These are phyloP conservation scores for Neoascochyta sp. DNA, from an alignment of 2,329 filamentous ascomycete genomes.

Conservation along the genomic window DNA sequence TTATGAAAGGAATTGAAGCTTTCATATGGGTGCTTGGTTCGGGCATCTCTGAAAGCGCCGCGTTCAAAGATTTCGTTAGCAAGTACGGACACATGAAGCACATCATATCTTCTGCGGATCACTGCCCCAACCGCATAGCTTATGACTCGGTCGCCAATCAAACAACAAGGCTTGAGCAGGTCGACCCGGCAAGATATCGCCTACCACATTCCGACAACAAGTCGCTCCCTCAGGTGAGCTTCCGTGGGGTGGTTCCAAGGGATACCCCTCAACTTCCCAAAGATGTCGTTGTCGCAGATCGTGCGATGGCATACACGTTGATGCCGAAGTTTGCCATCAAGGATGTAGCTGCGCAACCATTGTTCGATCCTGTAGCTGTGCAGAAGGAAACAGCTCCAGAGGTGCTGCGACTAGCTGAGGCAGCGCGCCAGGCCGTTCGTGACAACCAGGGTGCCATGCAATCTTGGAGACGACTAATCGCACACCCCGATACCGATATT, in stretches of 20 bases:
- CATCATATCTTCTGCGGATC: conserved; percentile 70
- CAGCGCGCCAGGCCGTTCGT: conserved; percentile 38
- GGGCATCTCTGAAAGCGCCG: conserved; percentile 59
- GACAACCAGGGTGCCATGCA: conserved; percentile 46
- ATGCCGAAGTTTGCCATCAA: conserved; percentile 45
- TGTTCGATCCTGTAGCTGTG: conserved; percentile 48
- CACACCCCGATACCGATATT: conserved; percentile 73
- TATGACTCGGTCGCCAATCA: conserved; percentile 65
- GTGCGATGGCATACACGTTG: conserved; percentile 44
- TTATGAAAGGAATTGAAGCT: conserved; percentile 64
- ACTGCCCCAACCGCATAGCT: conserved; percentile 70
- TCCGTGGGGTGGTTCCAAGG: conserved; percentile 7
- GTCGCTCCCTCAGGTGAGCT: conserved; percentile 38
- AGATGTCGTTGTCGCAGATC: conserved; percentile 31
- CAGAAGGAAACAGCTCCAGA: conserved; percentile 42
- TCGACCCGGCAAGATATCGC: conserved; percentile 72
- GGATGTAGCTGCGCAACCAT: conserved; percentile 22
- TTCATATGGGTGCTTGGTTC: conserved; percentile 81
- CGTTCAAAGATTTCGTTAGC: conserved; percentile 66
- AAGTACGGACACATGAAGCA: conserved; percentile 63
- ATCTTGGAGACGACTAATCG: conserved; percentile 61
- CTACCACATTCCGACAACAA: conserved; percentile 64
- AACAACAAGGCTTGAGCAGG: conserved; percentile 63
- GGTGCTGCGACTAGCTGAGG: conserved; percentile 53
- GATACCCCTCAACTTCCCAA: conserved; percentile 9